These are phyloP conservation scores for Xerocomellus chrysenteron DNA, from an alignment of 768 basidiomycete genomes.

Conservation along the genomic window DNA sequence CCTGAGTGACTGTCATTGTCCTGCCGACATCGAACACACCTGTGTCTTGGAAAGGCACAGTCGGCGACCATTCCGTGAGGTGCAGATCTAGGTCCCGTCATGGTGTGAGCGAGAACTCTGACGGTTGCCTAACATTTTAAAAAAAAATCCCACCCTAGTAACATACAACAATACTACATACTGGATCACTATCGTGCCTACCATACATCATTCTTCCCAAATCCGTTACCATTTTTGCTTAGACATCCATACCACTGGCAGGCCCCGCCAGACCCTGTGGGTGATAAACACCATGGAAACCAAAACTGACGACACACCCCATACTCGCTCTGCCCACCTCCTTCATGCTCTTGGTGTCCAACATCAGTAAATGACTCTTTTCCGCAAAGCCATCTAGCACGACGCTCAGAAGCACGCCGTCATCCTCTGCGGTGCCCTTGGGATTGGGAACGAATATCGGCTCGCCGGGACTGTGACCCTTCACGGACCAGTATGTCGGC, in stretches of 20 bases:
- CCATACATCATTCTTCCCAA: neutral
- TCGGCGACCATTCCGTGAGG: neutral
- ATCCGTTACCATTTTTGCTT: neutral
- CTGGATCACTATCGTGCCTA: neutral
- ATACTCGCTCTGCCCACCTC: conserved; percentile 39
- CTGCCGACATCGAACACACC: neutral
- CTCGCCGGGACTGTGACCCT: conserved; percentile 36
- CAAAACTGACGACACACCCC: conserved; percentile 32
- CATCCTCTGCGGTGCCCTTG: conserved; percentile 31
- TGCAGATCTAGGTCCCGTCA: neutral
- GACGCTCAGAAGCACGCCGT: conserved; percentile 38
- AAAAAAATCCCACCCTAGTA: neutral
- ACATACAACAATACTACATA: neutral
- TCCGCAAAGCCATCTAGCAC: conserved; percentile 33
- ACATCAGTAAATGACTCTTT: conserved; percentile 36
- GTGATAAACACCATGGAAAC: conserved; percentile 36
- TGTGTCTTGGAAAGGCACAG: neutral
- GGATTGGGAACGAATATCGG: conserved; percentile 38
- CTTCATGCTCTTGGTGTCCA: conserved; percentile 36
- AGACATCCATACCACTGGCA: conserved; percentile 24
- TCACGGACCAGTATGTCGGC: conserved; percentile 27
- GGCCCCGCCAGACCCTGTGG: conserved; percentile 7
- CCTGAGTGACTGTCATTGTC: neutral
- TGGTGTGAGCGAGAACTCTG: neutral
- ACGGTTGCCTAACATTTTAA: neutral